These are phyloP conservation scores for Chaetomiaceae sp. DNA, from an alignment of 2,329 filamentous ascomycete species.

Conservation along the genomic window DNA sequence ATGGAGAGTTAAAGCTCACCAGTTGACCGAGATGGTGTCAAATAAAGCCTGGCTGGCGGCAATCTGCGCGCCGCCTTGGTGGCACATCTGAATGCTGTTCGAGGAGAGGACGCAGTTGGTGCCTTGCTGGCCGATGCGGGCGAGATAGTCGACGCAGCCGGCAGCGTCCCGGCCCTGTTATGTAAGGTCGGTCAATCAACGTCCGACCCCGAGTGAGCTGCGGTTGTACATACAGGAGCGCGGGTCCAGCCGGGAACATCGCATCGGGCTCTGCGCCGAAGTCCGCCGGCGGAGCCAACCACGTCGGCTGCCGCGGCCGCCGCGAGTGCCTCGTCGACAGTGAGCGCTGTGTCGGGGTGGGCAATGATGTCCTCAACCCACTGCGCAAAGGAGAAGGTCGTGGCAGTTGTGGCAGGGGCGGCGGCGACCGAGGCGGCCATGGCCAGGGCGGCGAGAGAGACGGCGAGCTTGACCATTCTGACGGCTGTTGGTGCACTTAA, in stretches of 20 bases:
- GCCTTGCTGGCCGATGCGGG: neutral
- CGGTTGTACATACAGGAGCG: neutral
- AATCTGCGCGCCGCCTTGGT: neutral
- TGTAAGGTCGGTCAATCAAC: too few relatives aligned
- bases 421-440: neutral
- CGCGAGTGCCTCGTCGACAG: conserved; percentile 4
- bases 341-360: conserved; percentile 8
- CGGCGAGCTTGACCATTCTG: conserved; percentile 2
- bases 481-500: too few relatives aligned
- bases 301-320: neutral
- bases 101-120: neutral
- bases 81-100: neutral
- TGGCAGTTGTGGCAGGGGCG: neutral
- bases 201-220: too few relatives aligned
- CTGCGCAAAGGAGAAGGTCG: conserved; percentile 9
- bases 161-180: conserved; percentile 2
- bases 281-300: conserved; percentile 1
- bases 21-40: neutral
- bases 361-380: conserved; percentile 13
- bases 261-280: neutral
- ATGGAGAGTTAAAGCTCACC: neutral
- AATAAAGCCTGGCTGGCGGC: neutral
- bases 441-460: neutral
- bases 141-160: neutral
- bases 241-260: neutral